Conservation (phyloP, 106 monocot species). For the Phalaenopsis aphrodite region DNA sequence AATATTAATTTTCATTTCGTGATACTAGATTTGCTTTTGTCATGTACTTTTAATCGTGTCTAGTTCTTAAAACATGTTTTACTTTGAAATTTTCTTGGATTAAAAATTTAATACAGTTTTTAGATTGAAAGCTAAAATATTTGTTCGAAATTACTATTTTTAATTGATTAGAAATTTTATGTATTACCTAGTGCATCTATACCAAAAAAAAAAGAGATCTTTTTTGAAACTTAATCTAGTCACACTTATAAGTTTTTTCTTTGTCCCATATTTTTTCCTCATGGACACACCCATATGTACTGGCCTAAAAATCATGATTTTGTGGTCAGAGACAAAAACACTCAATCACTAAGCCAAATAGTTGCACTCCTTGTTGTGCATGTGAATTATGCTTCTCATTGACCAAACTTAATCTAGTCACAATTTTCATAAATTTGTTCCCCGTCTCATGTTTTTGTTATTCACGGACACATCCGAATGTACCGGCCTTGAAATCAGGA, state of each 20-base stretch:
- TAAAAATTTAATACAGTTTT: background rate
- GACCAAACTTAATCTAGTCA: background rate
- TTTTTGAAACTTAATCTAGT: background rate
- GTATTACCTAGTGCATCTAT: background rate
- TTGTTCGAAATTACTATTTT: background rate
- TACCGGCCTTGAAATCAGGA: no score
- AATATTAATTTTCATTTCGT: background rate
- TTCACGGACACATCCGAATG: no score
- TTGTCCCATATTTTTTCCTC: no score
- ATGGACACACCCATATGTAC: no score
- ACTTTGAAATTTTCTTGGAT: background rate
- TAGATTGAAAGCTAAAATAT: background rate
- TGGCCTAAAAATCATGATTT: no score
- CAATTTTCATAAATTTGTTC: background rate
- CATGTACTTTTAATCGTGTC: background rate
- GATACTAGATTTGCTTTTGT: background rate
- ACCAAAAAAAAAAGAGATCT: background rate
- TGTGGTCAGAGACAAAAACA: no score
- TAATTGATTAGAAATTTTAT: background rate
- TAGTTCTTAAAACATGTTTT: background rate
- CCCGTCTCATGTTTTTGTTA: no score
- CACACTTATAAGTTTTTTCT: background rate
- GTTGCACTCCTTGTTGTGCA: no score
- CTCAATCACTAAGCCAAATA: no score
- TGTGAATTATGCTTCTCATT: no score